Evolutionary conservation across 192 early-diverging fungal species (phyloP).

Genomic region (Coemansia sp.): DNA sequence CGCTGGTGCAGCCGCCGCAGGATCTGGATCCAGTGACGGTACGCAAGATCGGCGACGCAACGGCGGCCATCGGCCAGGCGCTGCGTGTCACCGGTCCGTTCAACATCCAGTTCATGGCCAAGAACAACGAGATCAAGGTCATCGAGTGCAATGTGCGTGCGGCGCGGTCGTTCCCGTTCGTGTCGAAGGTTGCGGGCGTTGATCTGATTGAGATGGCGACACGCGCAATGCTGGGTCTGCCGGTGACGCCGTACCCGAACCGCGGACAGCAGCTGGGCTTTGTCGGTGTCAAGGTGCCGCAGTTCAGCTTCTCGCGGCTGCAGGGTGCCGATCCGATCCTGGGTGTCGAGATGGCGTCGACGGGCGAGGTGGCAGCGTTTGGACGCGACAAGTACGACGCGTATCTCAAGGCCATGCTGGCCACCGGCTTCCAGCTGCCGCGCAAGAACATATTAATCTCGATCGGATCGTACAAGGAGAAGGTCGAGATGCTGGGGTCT

Average conservation of each 20-base stretch:
- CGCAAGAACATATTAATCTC: slow-evolving; percentile 96
- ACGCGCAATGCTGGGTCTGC: slow-evolving; percentile 84
- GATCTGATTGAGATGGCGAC: slow-evolving; percentile 98
- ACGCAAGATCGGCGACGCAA: slow-evolving; percentile 87
- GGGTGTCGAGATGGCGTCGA: slow-evolving; percentile 99
- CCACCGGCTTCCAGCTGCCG: slow-evolving; percentile 90
- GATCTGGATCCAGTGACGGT: slow-evolving; percentile 95
- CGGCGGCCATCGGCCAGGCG: slow-evolving; percentile 87
- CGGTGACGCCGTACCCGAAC: slow-evolving; percentile 81
- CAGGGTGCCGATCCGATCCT: slow-evolving; percentile 96
- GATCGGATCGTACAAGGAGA: slow-evolving; percentile 98
- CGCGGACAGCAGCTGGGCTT: slow-evolving; percentile 71
- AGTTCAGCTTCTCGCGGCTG: slow-evolving; percentile 95
- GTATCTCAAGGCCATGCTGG: slow-evolving; percentile 91
- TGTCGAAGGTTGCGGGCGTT: slow-evolving; percentile 92
- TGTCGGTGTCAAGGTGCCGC: slow-evolving; percentile 95
- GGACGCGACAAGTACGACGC: slow-evolving; percentile 98
- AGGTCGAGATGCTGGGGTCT: slow-evolving; percentile 91
- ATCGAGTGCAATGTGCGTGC: slow-evolving; percentile 99
- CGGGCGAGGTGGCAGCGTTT: slow-evolving; percentile 98
- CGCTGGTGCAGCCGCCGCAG: slow-evolving; percentile 90
- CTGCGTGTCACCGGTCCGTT: slow-evolving; percentile 95
- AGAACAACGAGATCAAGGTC: slow-evolving; percentile 99
- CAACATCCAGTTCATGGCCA: slow-evolving; percentile 99
- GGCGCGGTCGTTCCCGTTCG: slow-evolving; percentile 95